phyloP scores from a whole-genome alignment of 163 green algal genomes.

The Scenedesmus sp. region DNA sequence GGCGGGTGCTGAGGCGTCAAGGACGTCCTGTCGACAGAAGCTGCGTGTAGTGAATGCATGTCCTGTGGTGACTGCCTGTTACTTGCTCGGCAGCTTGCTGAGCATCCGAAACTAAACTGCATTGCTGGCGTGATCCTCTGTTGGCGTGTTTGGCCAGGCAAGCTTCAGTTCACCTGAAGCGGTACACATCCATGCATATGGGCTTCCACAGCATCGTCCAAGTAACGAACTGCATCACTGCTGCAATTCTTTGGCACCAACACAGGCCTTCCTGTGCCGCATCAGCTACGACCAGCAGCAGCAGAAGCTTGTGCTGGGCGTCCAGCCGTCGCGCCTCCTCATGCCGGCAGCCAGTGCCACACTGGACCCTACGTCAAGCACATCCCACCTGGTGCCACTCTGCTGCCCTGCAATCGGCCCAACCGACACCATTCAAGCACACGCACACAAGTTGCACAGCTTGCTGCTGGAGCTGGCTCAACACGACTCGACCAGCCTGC shows the following conservation, averaged over 20 bases:
- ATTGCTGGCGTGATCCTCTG: too few relatives aligned
- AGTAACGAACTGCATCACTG: too few relatives aligned
- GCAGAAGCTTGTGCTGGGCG: neutral
- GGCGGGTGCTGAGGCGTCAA: too few relatives aligned
- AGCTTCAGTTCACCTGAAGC: too few relatives aligned
- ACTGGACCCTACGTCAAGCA: neutral
- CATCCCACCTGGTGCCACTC: neutral
- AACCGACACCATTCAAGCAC: neutral
- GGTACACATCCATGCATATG: too few relatives aligned
- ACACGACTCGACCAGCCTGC: neutral
- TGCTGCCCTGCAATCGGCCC: neutral
- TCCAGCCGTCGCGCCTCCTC: neutral
- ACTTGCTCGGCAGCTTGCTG: too few relatives aligned
- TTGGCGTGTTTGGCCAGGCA: too few relatives aligned
- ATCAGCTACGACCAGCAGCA: conserved; percentile 6
- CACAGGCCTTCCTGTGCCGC: conserved; percentile 5
- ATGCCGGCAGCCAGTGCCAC: neutral
- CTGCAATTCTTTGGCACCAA: neutral
- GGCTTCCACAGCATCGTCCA: too few relatives aligned
- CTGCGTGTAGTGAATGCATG: too few relatives aligned
- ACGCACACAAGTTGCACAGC: neutral
- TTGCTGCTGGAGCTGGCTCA: neutral
- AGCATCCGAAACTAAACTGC: too few relatives aligned
- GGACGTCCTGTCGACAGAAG: too few relatives aligned
- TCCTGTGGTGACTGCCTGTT: too few relatives aligned